Base-by-base conservation (phyloP, 257 asterid genomes). In the Solanum pimpinellifolium region DNA sequence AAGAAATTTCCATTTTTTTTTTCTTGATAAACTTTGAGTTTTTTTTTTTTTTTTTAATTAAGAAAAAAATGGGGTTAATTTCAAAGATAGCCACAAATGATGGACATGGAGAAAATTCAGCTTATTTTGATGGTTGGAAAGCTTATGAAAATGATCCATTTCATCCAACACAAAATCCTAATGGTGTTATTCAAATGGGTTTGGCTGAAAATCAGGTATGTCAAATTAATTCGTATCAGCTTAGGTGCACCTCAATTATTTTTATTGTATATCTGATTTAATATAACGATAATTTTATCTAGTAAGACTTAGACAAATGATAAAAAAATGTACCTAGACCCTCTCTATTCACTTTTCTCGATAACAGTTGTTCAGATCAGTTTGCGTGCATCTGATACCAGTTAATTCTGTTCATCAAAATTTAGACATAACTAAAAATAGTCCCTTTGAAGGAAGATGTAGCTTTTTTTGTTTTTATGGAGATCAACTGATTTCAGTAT, bases 91-190 rank as follows among this genome's bases (percentile, higher is more conserved):
- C 88, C 65, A 65, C 41, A 6, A 60, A 41, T 46, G 88, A 87
- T 27, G 80, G 74, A 29, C 88, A 80, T 87, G 88, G 88, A 10
- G 88, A 87, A 87, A 80, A 87, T 33, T 87, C 88, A 37, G 47
- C 88, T 33, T 87, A 87, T 87, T 87, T 87, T 87, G 88, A 77
- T 77, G 88, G 88, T 21, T 87, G 88, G 86, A 87, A 87, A 65
- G 88, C 88, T 42, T 87, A 87, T 87, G 88, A 87, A 76, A 80
- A 66, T 60, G 70, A 87, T 46, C 88, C 88, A 27, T 87, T 77
- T n/a, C 88, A 78, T 80, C 18, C 35, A 20, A 65, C 49, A n/a
- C 11, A 66, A 41, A 87, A 87, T 20, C 86, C 82, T 16, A 42
- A 16, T 29, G 88, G 88, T 60, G 88, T 87, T 80, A 87, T 87